These are phyloP conservation scores for Lachnellula hyalina DNA, from an alignment of 2,329 filamentous ascomycete species.

Conservation along the genomic window DNA sequence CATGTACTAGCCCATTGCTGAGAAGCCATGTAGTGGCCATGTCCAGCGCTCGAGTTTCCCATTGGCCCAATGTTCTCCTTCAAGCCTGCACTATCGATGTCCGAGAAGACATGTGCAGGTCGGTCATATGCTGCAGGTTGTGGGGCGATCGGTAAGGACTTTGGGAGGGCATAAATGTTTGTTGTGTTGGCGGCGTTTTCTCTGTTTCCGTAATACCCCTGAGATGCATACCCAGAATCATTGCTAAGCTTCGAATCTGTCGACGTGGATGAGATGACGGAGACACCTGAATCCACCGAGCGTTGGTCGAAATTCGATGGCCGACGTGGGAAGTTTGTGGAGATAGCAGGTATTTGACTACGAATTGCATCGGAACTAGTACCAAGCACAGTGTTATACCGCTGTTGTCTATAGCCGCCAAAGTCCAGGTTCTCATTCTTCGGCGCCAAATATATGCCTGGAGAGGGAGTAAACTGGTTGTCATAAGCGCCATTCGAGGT, in stretches of 20 bases:
- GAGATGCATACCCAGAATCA: slow-evolving; percentile 26
- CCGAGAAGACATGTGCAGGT: slow-evolving; percentile 13
- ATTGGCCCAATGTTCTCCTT: slow-evolving; percentile 25
- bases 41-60: slow-evolving; percentile 26
- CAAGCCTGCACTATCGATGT: slow-evolving; percentile 10
- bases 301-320: slow-evolving; percentile 23
- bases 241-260: slow-evolving; percentile 24
- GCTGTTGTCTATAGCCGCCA: slow-evolving; percentile 19
- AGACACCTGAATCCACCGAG: slow-evolving; percentile 23
- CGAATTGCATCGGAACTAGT: slow-evolving; percentile 17
- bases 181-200: slow-evolving; percentile 14
- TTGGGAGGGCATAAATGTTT: slow-evolving; percentile 18
- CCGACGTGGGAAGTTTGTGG: slow-evolving; percentile 19
- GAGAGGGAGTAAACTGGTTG: slow-evolving; percentile 18
- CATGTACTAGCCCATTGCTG: slow-evolving; percentile 28
- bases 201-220: slow-evolving; percentile 20
- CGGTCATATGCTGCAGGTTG: slow-evolving; percentile 20
- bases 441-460: slow-evolving; percentile 20
- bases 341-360: slow-evolving; percentile 17
- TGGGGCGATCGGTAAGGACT: slow-evolving; percentile 23
- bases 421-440: slow-evolving; percentile 24
- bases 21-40: slow-evolving; percentile 25
- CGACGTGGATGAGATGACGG: slow-evolving; percentile 21
- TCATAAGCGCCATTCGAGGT: slow-evolving; percentile 13
- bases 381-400: slow-evolving; percentile 23